A percentile compares a stretch with the other conserved stretches of the same genome.
Evolutionary conservation across 345 rosid species (phyloP).

Genomic region (Psidium friedrichsthalianum): DNA sequence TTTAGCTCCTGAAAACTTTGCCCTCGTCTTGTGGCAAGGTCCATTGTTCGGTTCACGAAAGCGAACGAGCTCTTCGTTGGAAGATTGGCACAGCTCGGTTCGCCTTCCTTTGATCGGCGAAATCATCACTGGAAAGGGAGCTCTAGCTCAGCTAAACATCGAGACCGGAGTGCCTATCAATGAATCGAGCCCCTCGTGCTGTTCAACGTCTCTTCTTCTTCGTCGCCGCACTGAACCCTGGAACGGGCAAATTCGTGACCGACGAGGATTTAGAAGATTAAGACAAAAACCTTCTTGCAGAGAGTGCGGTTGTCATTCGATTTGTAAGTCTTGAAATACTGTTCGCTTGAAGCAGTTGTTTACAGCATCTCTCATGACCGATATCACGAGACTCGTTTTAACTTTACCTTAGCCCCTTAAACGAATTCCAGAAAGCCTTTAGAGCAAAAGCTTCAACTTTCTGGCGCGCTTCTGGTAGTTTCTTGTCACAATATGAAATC

Average conservation of each 20-base stretch:
- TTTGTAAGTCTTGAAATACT: not conserved
- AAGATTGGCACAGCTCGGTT: slow-evolving; percentile 88
- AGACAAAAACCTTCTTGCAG: not conserved
- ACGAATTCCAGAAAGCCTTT: not conserved
- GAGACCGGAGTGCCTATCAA: slow-evolving; percentile 88
- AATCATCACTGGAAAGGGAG: slow-evolving; percentile 90
- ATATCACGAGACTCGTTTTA: not conserved
- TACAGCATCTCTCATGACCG: not conserved
- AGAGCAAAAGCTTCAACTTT: not conserved
- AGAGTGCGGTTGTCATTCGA: not conserved
- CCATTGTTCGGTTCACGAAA: slow-evolving; percentile 95
- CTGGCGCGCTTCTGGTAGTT: not conserved
- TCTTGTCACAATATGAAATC: not conserved
- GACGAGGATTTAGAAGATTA: slow-evolving; percentile 47
- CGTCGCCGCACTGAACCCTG: slow-evolving; percentile 85
- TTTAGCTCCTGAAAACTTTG: not conserved
- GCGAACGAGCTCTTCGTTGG: slow-evolving; percentile 89
- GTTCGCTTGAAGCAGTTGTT: not conserved
- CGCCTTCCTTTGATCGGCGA: slow-evolving; percentile 90
- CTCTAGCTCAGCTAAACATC: slow-evolving; percentile 88
- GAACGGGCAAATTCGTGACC: slow-evolving; percentile 80
- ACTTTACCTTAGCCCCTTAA: not conserved
- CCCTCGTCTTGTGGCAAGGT: slow-evolving; percentile 26
- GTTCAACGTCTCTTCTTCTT: slow-evolving; percentile 91
- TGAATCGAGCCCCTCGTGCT: slow-evolving; percentile 92